These are phyloP conservation scores for Naganishia sp. DNA, from an alignment of 1,284 basidiomycete genomes.

Conservation along the genomic window DNA sequence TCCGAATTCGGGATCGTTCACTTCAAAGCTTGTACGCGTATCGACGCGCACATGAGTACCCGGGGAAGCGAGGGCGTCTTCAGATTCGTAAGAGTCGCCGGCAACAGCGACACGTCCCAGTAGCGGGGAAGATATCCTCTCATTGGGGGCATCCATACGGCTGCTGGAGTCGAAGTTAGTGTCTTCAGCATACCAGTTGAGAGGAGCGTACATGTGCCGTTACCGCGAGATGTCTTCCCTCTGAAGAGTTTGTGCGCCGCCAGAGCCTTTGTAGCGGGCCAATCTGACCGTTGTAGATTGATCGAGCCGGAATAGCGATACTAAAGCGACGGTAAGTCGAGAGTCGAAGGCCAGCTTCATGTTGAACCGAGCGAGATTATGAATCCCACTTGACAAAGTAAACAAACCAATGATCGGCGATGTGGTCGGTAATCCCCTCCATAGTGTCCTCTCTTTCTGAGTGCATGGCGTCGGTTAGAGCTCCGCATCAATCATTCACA, in stretches of 20 bases:
- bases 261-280: too few relatives aligned
- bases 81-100: too few relatives aligned
- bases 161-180: too few relatives aligned
- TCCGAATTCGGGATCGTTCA: not conserved
- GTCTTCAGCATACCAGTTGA: too few relatives aligned
- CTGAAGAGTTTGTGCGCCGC: too few relatives aligned
- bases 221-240: too few relatives aligned
- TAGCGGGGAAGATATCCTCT: too few relatives aligned
- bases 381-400: not conserved
- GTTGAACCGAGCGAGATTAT: not conserved
- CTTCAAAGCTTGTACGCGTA: not conserved
- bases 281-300: too few relatives aligned
- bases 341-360: not conserved
- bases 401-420: not conserved
- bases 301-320: not conserved
- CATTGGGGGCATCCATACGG: too few relatives aligned
- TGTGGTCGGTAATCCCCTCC: not conserved
- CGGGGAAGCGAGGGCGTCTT: too few relatives aligned
- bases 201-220: too few relatives aligned
- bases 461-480: not conserved
- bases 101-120: too few relatives aligned
- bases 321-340: not conserved
- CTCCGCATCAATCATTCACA: not conserved
- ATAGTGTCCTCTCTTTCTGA: not conserved
- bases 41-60: not conserved